phyloP scores from a whole-genome alignment of 805 yeast genomes.

The Debaryomyces castellii region DNA sequence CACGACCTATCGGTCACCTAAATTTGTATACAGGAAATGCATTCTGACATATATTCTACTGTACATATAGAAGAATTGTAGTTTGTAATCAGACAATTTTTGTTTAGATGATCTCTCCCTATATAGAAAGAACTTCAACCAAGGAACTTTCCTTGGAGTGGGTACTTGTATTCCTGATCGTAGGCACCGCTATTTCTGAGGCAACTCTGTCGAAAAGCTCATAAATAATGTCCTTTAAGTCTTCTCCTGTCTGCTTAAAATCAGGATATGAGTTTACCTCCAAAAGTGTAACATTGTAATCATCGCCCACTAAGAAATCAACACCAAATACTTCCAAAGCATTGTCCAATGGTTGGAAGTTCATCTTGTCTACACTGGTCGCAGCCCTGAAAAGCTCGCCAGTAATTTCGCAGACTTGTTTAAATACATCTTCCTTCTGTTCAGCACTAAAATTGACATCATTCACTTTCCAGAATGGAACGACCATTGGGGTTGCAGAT shows the following conservation, averaged over 20 bases:
- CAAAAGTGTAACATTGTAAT: constrained; percentile 56
- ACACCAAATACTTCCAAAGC: constrained; percentile 88
- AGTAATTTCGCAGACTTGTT: constrained; percentile 59
- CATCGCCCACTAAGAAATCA: constrained; percentile 73
- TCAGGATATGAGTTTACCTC: constrained; percentile 96
- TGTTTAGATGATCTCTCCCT: too few species aligned
- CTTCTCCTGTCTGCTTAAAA: constrained; percentile 90
- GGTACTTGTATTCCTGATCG: constrained; percentile 24
- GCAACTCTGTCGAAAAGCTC: constrained; percentile 64
- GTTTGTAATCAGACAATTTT: too few species aligned
- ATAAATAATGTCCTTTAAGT: constrained; percentile 61
- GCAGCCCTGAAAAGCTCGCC: constrained; percentile 82
- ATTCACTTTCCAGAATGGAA: constrained; percentile 57
- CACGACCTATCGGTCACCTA: constrained; percentile 1
- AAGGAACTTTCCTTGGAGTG: constrained; percentile 16
- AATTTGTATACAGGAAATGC: not conserved
- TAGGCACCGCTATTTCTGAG: constrained; percentile 48
- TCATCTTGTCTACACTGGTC: constrained; percentile 71
- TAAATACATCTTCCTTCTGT: constrained; percentile 42
- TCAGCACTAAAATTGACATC: constrained; percentile 34
- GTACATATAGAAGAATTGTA: too few species aligned
- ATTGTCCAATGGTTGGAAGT: constrained; percentile 76
- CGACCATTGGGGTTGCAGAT: constrained; percentile 51
- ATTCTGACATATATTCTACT: too few species aligned
- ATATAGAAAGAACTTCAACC: constrained; percentile 28